Evolutionary conservation across 2,329 filamentous ascomycete genomes (phyloP).

Genomic region (Fusarium secorum): DNA sequence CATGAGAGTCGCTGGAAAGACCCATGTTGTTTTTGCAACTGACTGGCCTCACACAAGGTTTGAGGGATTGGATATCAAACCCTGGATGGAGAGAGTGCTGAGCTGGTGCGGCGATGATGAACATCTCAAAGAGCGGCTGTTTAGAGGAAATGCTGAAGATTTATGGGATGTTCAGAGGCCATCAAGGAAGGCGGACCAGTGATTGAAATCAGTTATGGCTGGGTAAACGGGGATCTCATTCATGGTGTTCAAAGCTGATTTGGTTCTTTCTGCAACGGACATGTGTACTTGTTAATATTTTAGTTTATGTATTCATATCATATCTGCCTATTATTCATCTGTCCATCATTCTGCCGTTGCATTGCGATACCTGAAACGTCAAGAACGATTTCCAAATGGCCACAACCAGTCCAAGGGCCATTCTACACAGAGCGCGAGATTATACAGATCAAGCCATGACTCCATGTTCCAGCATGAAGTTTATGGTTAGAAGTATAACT

Average conservation of each 20-base stretch:
- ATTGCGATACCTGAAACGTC: not conserved
- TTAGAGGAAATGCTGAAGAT: slow-evolving; percentile 63
- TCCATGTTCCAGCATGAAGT: not conserved
- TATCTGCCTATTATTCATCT: not conserved
- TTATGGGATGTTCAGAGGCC: slow-evolving; percentile 48
- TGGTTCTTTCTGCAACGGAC: not conserved
- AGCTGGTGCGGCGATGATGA: slow-evolving; percentile 59
- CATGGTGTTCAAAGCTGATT: not conserved
- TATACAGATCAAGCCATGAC: too few relatives aligned
- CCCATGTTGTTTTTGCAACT: slow-evolving; percentile 63
- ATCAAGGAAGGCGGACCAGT: not conserved
- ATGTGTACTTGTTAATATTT: not conserved
- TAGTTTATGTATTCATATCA: not conserved
- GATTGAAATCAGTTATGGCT: not conserved
- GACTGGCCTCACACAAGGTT: slow-evolving; percentile 73
- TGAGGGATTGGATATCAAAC: slow-evolving; percentile 61
- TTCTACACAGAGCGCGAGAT: not conserved
- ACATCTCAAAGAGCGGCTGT: slow-evolving; percentile 57
- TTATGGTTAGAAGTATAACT: not conserved
- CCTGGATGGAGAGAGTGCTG: slow-evolving; percentile 57
- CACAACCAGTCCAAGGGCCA: too few relatives aligned
- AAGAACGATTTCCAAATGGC: not conserved
- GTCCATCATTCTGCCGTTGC: not conserved
- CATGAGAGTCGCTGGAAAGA: slow-evolving; percentile 51
- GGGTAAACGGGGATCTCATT: not conserved